These are phyloP conservation scores for Flaveria bidentis DNA, from an alignment of 129 eudicot species.

Conservation along the genomic window DNA sequence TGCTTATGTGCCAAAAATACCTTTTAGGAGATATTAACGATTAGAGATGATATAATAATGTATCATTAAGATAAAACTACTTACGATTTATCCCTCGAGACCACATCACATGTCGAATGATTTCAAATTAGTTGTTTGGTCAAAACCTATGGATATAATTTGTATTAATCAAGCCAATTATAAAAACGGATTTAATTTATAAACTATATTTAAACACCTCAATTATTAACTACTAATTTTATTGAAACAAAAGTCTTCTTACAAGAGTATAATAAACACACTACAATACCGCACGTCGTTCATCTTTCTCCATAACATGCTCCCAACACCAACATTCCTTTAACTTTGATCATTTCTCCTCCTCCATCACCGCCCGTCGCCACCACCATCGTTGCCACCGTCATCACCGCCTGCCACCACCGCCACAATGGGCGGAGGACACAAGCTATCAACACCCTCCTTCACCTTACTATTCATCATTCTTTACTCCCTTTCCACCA, in stretches of 20 bases:
- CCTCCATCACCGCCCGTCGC: not conserved
- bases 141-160: too few relatives aligned
- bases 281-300: conserved; percentile 40
- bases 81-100: too few relatives aligned
- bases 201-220: too few relatives aligned
- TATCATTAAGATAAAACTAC: too few relatives aligned
- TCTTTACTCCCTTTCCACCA: not conserved
- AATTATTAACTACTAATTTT: not conserved
- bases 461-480: conserved; percentile 22
- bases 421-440: conserved; percentile 19
- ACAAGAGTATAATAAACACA: conserved; percentile 12
- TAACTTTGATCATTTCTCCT: not conserved
- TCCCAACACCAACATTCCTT: conserved; percentile 34
- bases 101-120: too few relatives aligned
- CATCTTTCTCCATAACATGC: conserved; percentile 34
- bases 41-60: too few relatives aligned
- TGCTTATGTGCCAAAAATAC: too few relatives aligned
- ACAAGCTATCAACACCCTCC: not conserved
- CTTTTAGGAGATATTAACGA: too few relatives aligned
- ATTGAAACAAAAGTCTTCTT: conserved; percentile 31
- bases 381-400: not conserved
- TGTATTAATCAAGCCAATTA: too few relatives aligned
- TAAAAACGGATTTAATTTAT: too few relatives aligned
- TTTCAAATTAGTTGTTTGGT: too few relatives aligned
- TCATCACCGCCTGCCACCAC: not conserved